These are phyloP conservation scores for Macrotyloma uniflorum DNA, from an alignment of 306 rosid genomes.

Conservation along the genomic window DNA sequence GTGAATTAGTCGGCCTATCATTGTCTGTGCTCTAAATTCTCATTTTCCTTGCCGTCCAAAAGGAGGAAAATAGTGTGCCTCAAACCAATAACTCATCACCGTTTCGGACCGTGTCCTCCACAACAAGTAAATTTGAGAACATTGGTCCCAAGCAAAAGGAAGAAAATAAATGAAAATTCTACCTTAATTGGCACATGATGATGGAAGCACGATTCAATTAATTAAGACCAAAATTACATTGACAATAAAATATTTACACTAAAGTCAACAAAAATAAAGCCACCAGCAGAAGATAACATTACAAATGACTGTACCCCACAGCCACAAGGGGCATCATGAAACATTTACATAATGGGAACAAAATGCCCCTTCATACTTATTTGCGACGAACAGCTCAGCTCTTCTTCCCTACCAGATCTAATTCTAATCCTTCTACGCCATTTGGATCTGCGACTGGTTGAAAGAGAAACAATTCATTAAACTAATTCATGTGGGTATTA, in stretches of 20 bases:
- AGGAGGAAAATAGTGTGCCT: background rate
- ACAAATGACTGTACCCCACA: slow-evolving; percentile 52
- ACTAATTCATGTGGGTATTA: slow-evolving; percentile 49
- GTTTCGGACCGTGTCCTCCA: slow-evolving; percentile 12
- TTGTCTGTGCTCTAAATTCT: slow-evolving; percentile 17
- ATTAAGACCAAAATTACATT: slow-evolving; percentile 29
- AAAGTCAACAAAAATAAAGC: slow-evolving; percentile 48
- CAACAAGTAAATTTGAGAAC: slow-evolving; percentile 14
- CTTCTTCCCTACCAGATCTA: slow-evolving; percentile 40
- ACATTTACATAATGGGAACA: slow-evolving; percentile 53
- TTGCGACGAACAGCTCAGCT: slow-evolving; percentile 50
- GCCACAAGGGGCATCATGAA: slow-evolving; percentile 27
- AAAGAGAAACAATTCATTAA: slow-evolving; percentile 41
- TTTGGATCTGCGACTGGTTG: slow-evolving; percentile 52
- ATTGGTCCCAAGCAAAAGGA: background rate
- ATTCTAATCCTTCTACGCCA: slow-evolving; percentile 32
- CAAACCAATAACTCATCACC: slow-evolving; percentile 9
- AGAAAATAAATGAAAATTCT: slow-evolving; percentile 19
- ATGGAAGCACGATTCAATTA: slow-evolving; percentile 20
- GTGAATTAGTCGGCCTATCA: slow-evolving; percentile 24
- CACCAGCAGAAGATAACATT: slow-evolving; percentile 38
- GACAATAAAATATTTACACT: slow-evolving; percentile 39
- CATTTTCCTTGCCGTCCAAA: slow-evolving; percentile 31
- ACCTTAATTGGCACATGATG: slow-evolving; percentile 33
- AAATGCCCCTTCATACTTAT: slow-evolving; percentile 40